Conservation (phyloP, 306 rosid species). For the Glycine latifolia region DNA sequence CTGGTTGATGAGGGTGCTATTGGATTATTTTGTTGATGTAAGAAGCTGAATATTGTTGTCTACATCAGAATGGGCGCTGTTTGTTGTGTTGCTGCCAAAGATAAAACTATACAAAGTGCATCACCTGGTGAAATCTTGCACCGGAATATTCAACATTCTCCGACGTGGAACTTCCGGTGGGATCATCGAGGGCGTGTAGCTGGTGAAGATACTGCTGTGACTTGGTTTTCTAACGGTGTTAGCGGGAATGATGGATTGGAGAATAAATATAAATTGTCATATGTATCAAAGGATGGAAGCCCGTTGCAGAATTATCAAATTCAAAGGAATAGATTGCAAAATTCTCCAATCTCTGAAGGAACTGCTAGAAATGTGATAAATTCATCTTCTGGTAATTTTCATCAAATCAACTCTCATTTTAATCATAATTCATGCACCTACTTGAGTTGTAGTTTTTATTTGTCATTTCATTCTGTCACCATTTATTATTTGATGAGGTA, state of each 20-base stretch:
- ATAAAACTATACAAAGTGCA: constrained; percentile 51
- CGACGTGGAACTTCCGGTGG: constrained; percentile 62
- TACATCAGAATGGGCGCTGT: constrained; percentile 57
- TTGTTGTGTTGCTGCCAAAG: constrained; percentile 58
- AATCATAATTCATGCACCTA: not conserved
- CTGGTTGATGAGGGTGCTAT: constrained; percentile 9
- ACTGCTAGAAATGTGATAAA: constrained; percentile 33
- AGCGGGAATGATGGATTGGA: constrained; percentile 48
- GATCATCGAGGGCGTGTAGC: constrained; percentile 61
- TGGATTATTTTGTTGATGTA: constrained; percentile 24
- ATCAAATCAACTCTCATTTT: constrained; percentile 6
- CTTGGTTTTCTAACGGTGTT: constrained; percentile 54
- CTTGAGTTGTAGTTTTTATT: constrained; percentile 6
- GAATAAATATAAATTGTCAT: constrained; percentile 46
- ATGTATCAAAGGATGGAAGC: constrained; percentile 51
- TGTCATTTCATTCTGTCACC: constrained; percentile 23
- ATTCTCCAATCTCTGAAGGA: constrained; percentile 46
- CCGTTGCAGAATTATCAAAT: constrained; percentile 44
- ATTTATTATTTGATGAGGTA: constrained; percentile 9
- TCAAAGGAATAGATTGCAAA: constrained; percentile 39
- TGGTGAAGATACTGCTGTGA: constrained; percentile 55
- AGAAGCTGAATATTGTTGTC: constrained; percentile 35
- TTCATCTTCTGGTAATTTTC: constrained; percentile 51
- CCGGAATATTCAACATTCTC: constrained; percentile 51
- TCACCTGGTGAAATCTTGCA: constrained; percentile 45